Percentiles rank a stretch among this genome's conserved stretches.
Conservation (phyloP, 2,329 filamentous ascomycete species). For the Sclerotinia borealis region DNA sequence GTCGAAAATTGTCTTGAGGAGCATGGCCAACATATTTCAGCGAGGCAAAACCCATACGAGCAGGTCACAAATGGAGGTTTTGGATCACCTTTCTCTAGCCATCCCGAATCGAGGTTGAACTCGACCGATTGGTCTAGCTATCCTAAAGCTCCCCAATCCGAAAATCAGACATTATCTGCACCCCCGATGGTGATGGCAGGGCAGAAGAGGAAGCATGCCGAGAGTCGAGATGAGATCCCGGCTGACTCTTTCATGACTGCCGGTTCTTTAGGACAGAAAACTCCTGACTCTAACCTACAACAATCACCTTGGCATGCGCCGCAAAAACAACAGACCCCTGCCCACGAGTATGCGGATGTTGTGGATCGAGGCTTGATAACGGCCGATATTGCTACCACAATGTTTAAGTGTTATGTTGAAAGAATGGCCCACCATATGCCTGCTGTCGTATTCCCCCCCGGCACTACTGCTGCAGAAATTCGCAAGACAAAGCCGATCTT, state of each 20-base stretch:
- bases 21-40: neutral
- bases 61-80: conserved; percentile 32
- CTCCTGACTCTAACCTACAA: neutral
- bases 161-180: conserved; percentile 20
- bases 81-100: conserved; percentile 20
- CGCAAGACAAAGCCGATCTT: conserved; percentile 56
- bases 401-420: conserved; percentile 54
- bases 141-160: conserved; percentile 25
- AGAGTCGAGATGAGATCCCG: conserved; percentile 20
- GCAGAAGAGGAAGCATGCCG: conserved; percentile 32
- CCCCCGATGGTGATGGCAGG: conserved; percentile 33
- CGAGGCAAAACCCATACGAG: conserved; percentile 28
- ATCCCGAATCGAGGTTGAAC: conserved; percentile 20
- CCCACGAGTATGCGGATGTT: conserved; percentile 35
- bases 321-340: conserved; percentile 14
- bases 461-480: conserved; percentile 48
- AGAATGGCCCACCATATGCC: conserved; percentile 57
- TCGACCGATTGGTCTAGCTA: conserved; percentile 25
- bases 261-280: neutral
- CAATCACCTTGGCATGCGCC: neutral
- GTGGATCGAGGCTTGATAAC: conserved; percentile 56
- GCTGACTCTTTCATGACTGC: conserved; percentile 9
- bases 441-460: conserved; percentile 52
- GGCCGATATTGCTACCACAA: conserved; percentile 46
- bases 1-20: conserved; percentile 13